These are phyloP conservation scores for Aspergillus conjunctus DNA, from an alignment of 495 filamentous ascomycete species.

Conservation along the genomic window DNA sequence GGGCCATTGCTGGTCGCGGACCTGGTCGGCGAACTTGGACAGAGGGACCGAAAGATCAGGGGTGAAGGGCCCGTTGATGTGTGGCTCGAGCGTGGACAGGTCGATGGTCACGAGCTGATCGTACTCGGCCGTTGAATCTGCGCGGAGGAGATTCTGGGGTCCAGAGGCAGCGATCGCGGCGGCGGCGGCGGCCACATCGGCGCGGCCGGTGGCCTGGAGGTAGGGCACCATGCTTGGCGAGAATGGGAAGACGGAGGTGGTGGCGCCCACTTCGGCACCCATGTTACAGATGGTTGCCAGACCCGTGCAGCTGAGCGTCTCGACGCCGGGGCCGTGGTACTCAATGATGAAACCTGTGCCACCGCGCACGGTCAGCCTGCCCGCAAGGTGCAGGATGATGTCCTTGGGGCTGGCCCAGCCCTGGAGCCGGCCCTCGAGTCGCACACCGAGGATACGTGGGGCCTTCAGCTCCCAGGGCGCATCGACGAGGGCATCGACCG, in stretches of 20 bases:
- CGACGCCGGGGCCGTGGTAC: constrained; percentile 86
- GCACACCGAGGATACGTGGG: constrained; percentile 84
- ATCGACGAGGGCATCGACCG: constrained; percentile 94
- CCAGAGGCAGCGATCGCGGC: constrained; percentile 46
- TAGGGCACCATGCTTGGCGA: constrained; percentile 72
- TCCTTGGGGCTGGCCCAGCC: constrained; percentile 96
- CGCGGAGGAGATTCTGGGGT: constrained; percentile 49
- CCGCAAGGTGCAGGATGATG: constrained; percentile 86
- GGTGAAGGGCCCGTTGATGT: constrained; percentile 97
- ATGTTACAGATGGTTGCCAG: constrained; percentile 95
- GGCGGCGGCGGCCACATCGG: constrained; percentile 63
- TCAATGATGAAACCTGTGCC: constrained; percentile 95
- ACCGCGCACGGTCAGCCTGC: constrained; percentile 87
- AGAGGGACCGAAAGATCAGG: constrained; percentile 92
- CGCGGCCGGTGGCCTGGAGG: constrained; percentile 79
- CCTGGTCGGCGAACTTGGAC: constrained; percentile 81
- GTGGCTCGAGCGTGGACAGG: constrained; percentile 86
- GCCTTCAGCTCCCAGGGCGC: constrained; percentile 98
- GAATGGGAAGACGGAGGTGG: constrained; percentile 91
- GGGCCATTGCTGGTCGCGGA: constrained; percentile 85
- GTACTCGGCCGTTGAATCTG: constrained; percentile 81
- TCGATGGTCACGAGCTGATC: constrained; percentile 92
- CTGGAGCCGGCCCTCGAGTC: constrained; percentile 77
- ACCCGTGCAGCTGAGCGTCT: constrained; percentile 86
- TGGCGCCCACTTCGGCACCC: constrained; percentile 92